Evolutionary conservation across 495 filamentous ascomycete species (phyloP), one percentile per base, ranked within the genome.

Genomic region (Aspergillus hancockii): DNA sequence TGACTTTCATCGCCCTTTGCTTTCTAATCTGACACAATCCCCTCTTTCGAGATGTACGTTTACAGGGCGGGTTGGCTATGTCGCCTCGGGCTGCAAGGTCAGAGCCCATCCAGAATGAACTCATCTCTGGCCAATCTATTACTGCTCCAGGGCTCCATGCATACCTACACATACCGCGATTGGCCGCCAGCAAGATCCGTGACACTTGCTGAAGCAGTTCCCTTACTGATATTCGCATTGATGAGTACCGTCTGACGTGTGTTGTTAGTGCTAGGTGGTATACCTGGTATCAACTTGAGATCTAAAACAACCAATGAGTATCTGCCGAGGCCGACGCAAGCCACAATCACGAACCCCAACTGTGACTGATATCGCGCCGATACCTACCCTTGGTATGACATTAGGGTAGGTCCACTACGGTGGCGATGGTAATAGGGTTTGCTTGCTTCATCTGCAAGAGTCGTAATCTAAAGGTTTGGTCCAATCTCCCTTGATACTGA

Each of bases 1-100:
- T 36, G 16, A 49, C 36, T 57, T 60, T 52, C 49, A 31, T 43
- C 40, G 19, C 8, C 7, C 18, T 40, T 23, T 49, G 10, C 8
- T 14, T 52, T 25, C 32, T 36, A 52, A 52, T 32, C 18, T 54
- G 16, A 9, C 31, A 18, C 49, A 16, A 22, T 18, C 36, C 28
- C 19, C 38, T 36, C 34, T 36, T 10, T 36, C 31, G 5, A 9
- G 34, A 2, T 36, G 38, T 28, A 3, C 25, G n/a, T 46, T 30
- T 40, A 4, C 12, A 40, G 2, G 19, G 7, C 19, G 43, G 43
- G 14, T 41, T 41, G 38, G 38, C 14, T n/a, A 14, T 36, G 13
- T 41, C 23, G 43, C 43, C 18, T 22, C 43, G 19, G 43, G 14
- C 12, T n/a, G 14, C 38, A 14, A 41, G 38, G 38, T 41, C 38